A percentile compares a stretch with the other conserved stretches of the same genome.
Conservation (phyloP, 169 alveolate genomes). For the Babesia caballi region DNA sequence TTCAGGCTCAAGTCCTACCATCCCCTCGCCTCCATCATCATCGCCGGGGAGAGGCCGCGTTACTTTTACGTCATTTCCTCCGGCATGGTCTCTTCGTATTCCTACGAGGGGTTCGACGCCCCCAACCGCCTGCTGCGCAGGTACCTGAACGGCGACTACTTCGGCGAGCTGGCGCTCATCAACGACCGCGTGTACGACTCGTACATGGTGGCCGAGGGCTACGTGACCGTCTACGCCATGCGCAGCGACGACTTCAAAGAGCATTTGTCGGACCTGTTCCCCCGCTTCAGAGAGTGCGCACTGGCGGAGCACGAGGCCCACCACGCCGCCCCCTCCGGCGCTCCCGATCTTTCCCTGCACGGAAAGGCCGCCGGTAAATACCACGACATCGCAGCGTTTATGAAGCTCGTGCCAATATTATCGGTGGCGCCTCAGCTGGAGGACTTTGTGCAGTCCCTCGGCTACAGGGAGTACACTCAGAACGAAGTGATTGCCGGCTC, state of each 20-base stretch:
- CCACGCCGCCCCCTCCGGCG: not conserved
- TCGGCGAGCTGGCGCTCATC: conserved; percentile 72
- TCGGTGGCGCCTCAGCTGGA: conserved; percentile 9
- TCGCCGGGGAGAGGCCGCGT: conserved; percentile 75
- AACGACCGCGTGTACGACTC: conserved; percentile 54
- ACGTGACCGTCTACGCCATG: conserved; percentile 69
- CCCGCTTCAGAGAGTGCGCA: conserved; percentile 33
- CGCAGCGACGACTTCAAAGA: conserved; percentile 3
- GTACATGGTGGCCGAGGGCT: conserved; percentile 69
- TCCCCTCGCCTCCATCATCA: conserved; percentile 69
- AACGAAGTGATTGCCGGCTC: conserved; percentile 37
- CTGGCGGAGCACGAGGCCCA: not conserved
- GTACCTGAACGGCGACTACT: conserved; percentile 64
- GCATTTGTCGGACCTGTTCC: conserved; percentile 39
- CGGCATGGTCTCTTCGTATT: conserved; percentile 73
- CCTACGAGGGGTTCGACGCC: conserved; percentile 62
- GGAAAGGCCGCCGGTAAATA: not conserved
- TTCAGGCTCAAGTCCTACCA: conserved; percentile 50
- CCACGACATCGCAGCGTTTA: conserved; percentile 4
- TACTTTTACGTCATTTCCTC: conserved; percentile 71
- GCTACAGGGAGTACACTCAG: conserved; percentile 14
- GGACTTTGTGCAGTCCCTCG: not conserved
- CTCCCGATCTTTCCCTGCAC: not conserved
- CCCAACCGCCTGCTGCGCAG: conserved; percentile 50
- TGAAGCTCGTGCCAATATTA: conserved; percentile 19